phyloP scores from a whole-genome alignment of 768 basidiomycete species.

The Fomitopsis serialis region DNA sequence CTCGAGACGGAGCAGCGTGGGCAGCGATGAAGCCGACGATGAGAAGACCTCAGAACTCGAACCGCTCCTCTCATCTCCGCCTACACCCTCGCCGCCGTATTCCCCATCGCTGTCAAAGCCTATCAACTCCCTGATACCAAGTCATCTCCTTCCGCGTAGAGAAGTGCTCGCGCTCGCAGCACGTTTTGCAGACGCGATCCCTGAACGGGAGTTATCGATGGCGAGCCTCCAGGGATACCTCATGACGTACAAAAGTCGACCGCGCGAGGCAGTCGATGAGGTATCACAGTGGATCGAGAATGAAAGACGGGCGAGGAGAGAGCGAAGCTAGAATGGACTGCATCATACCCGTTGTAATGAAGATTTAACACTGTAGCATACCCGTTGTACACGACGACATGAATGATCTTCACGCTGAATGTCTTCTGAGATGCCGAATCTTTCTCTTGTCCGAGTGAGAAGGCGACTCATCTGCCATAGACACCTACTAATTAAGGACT shows the following conservation, averaged over 20 bases:
- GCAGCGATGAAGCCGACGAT: neutral
- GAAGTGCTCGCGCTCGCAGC: constrained; percentile 44
- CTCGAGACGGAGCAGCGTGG: neutral
- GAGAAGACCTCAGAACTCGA: neutral
- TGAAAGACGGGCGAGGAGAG: neutral
- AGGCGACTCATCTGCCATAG: no score
- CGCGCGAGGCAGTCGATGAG: constrained; percentile 40
- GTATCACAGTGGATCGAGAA: constrained; percentile 11
- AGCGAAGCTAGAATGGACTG: neutral
- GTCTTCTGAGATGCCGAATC: no score
- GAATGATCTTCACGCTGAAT: no score
- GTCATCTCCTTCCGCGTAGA: constrained; percentile 18
- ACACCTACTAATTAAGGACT: no score
- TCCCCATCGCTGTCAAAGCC: neutral
- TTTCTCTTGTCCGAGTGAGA: no score
- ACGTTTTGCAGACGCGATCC: constrained; percentile 51
- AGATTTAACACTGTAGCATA: no score
- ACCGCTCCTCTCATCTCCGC: no score
- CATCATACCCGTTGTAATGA: no score
- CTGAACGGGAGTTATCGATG: constrained; percentile 30
- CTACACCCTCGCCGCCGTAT: neutral
- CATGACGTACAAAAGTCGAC: constrained; percentile 64
- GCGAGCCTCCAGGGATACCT: constrained; percentile 52
- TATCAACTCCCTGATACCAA: neutral
- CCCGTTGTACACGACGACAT: no score